Percentiles rank a stretch among this genome's conserved stretches.
Evolutionary conservation across 345 rosid genomes (phyloP).

Genomic region (Gossypium turneri): DNA sequence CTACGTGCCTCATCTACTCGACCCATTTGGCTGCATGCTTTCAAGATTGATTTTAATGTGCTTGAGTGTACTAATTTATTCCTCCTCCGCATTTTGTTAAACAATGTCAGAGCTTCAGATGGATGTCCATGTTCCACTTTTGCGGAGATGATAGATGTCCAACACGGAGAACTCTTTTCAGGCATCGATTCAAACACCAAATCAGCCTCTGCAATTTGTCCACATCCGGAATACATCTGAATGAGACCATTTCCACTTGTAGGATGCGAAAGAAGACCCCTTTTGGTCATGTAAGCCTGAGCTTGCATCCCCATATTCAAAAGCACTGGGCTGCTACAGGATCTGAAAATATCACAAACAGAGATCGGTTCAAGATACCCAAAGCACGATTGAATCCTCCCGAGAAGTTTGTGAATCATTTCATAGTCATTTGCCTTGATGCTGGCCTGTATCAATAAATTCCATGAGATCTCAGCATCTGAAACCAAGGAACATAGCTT

Average conservation of each 20-base stretch:
- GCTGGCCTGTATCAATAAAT: constrained; percentile 24
- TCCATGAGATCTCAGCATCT: constrained; percentile 24
- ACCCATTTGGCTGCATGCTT: constrained; percentile 23
- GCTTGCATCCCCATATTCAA: constrained; percentile 26
- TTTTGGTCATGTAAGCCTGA: constrained; percentile 27
- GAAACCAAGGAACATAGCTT: constrained; percentile 19
- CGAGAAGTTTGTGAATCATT: constrained; percentile 22
- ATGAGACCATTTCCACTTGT: constrained; percentile 12
- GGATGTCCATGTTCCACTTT: constrained; percentile 26
- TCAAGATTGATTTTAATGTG: constrained; percentile 22
- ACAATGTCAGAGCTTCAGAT: constrained; percentile 21
- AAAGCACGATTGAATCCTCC: constrained; percentile 22
- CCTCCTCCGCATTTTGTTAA: constrained; percentile 21
- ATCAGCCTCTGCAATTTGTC: constrained; percentile 19
- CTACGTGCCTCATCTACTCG: constrained; percentile 18
- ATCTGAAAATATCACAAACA: constrained; percentile 19
- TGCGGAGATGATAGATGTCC: constrained; percentile 28
- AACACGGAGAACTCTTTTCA: constrained; percentile 18
- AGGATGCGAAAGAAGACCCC: constrained; percentile 26
- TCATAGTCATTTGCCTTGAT: constrained; percentile 20
- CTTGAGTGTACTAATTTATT: constrained; percentile 13
- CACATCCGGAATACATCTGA: constrained; percentile 21
- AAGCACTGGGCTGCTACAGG: constrained; percentile 18
- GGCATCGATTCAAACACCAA: constrained; percentile 16
- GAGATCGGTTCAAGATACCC: constrained; percentile 16